These are phyloP conservation scores for Yamadazyma kitorensis DNA, from an alignment of 805 yeast species.

Conservation along the genomic window DNA sequence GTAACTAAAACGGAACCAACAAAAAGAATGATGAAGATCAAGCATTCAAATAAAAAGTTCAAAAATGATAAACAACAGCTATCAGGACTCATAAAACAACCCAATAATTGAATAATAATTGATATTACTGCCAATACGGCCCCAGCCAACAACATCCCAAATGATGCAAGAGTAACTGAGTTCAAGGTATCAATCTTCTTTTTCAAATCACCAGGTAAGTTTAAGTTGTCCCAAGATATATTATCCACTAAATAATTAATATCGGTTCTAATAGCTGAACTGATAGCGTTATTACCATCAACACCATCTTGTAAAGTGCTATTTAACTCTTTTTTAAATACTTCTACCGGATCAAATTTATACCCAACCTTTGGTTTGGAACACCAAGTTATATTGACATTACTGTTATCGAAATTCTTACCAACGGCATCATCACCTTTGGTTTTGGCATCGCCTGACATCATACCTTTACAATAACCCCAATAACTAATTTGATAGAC, in stretches of 20 bases:
- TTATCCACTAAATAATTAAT: constrained; percentile 21
- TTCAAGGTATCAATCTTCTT: constrained; percentile 45
- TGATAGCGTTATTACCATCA: constrained; percentile 24
- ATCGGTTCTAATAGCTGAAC: constrained; percentile 20
- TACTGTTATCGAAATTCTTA: constrained; percentile 24
- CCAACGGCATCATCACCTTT: constrained; percentile 6
- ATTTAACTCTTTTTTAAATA: constrained; percentile 32
- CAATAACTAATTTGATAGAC: constrained; percentile 39
- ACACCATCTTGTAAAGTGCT: constrained; percentile 21
- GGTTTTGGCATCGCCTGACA: constrained; percentile 5
- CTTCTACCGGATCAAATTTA: constrained; percentile 49
- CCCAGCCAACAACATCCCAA: constrained; percentile 36
- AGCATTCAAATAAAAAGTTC: constrained; percentile 40
- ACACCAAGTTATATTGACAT: constrained; percentile 47
- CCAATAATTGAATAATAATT: constrained; percentile 46
- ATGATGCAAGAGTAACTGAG: constrained; percentile 54
- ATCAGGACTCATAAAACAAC: constrained; percentile 40
- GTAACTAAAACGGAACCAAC: constrained; percentile 59
- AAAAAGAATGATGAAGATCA: constrained; percentile 44
- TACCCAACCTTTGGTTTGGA: constrained; percentile 53
- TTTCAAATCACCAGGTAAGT: constrained; percentile 54
- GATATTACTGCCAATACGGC: constrained; percentile 41
- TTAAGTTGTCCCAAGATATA: constrained; percentile 29
- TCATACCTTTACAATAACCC: constrained; percentile 42
- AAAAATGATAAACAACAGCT: constrained; percentile 45